Base-by-base conservation (phyloP, 768 basidiomycete genomes). In the Amanita thiersii region DNA sequence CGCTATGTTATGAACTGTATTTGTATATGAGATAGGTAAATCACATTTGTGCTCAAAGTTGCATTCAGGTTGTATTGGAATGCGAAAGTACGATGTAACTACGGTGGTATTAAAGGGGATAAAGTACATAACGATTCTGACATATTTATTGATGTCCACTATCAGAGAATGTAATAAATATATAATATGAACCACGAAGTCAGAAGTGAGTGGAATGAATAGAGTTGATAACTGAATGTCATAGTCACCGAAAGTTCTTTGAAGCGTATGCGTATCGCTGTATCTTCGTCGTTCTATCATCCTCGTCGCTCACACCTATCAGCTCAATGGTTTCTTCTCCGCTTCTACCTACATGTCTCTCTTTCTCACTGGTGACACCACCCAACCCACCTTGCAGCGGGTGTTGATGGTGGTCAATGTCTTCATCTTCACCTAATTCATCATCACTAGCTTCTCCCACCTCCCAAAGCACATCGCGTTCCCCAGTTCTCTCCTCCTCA, bases 391-490 rank as follows among this genome's bases (percentile, higher is more conserved):
- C 37, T 38, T 23, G 46, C 37, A 60, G 47, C 10, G 58, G 65
- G 49, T 72, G 62, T 45, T 69, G 66, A 45, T 68, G 60, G 38
- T 69, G 68, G 37, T 70, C 64, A 15, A 62, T 56, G 46, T 72
- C 66, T 12, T 64, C 65, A 29, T 69, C 69, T 21, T 71, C 70
- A 4, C 58, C 64, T 33, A 59, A 56, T 19, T 65, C 63, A 15
- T 86, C 77, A 37, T 85, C 85, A 43, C 80, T 83, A 17, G 65
- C 75, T 19, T 84, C 77, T 1, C 87, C 84, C 2, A 90, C 68
- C 34, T 80, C 71, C 86, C 87, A 90, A 29, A 81, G 51, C 12
- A 65, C 69, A 5, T 72, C 69, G 1, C 63, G 69, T 30, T 66
- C 69, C 14, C 55, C 61, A 14, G 52, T 56, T 3, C 55, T 56